Evolutionary conservation across 2,329 filamentous ascomycete species (phyloP).

Genomic region (Mycocentrospora acerina): DNA sequence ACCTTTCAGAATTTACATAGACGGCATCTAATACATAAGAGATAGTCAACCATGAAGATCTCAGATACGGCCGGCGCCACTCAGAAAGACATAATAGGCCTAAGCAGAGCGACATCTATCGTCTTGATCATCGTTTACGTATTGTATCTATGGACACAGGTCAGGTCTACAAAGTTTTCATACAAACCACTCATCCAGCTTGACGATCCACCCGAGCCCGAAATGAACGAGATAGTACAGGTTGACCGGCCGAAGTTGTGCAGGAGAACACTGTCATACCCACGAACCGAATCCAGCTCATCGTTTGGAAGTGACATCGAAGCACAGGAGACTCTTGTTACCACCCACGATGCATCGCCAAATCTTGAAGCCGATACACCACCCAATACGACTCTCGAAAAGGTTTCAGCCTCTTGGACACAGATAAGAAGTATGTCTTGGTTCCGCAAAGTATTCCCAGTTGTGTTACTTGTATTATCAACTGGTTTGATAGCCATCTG

Average conservation of each 20-base stretch:
- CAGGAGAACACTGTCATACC: slow-evolving; percentile 6
- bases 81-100: slow-evolving; percentile 6
- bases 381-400: not conserved
- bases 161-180: slow-evolving; percentile 12
- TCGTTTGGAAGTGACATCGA: not conserved
- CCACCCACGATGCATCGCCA: slow-evolving; percentile 4
- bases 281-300: slow-evolving; percentile 1
- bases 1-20: too few species aligned
- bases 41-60: slow-evolving; percentile 9
- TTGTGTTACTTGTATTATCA: slow-evolving; percentile 55
- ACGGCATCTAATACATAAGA: not conserved
- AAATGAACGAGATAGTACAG: slow-evolving; percentile 7
- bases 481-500: slow-evolving; percentile 77
- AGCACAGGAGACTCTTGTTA: not conserved
- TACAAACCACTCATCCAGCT: slow-evolving; percentile 18
- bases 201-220: slow-evolving; percentile 6
- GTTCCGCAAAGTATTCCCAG: slow-evolving; percentile 3
- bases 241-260: slow-evolving; percentile 1
- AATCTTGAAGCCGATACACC: not conserved
- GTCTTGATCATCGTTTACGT: slow-evolving; percentile 15
- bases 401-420: not conserved
- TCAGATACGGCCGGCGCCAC: not conserved
- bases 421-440: not conserved
- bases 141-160: slow-evolving; percentile 14
- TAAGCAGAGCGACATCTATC: slow-evolving; percentile 14